Percentiles rank a stretch among this genome's conserved stretches.
Evolutionary conservation across 768 basidiomycete genomes (phyloP).

Genomic region (Tulasnella sp.): DNA sequence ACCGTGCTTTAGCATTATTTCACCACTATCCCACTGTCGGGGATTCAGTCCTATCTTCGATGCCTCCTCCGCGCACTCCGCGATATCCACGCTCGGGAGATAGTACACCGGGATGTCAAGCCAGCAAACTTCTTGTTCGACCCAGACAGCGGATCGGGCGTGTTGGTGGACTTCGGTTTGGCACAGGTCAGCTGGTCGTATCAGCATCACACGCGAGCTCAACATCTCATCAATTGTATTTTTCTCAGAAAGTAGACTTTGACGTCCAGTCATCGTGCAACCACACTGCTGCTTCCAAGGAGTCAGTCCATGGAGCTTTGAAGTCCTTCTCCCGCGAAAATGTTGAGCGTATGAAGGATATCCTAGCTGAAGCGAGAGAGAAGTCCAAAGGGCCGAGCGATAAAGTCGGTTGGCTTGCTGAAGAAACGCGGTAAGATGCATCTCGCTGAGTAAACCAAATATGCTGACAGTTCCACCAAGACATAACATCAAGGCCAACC

Average conservation of each 20-base stretch:
- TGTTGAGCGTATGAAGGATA: slow-evolving; percentile 38
- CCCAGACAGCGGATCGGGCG: slow-evolving; percentile 68
- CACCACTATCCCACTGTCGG: slow-evolving; percentile 54
- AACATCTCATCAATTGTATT: slow-evolving; percentile 36
- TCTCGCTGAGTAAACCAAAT: too few species aligned
- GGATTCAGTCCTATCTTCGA: slow-evolving; percentile 77
- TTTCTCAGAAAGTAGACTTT: slow-evolving; percentile 12
- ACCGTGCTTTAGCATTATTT: slow-evolving; percentile 48
- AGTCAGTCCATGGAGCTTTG: slow-evolving; percentile 59
- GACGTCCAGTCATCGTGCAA: slow-evolving; percentile 39
- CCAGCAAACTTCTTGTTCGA: slow-evolving; percentile 97
- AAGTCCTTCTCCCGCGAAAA: slow-evolving; percentile 34
- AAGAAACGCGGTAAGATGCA: slow-evolving; percentile 50
- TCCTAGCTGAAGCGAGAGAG: slow-evolving; percentile 48
- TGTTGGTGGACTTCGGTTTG: slow-evolving; percentile 88
- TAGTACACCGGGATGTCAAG: slow-evolving; percentile 96
- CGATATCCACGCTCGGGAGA: slow-evolving; percentile 73
- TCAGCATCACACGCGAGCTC: neutral
- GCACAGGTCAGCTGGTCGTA: slow-evolving; percentile 57
- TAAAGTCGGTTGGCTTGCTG: slow-evolving; percentile 63
- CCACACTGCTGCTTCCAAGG: slow-evolving; percentile 54
- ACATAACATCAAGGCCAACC: slow-evolving; percentile 81
- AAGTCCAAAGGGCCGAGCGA: slow-evolving; percentile 43
- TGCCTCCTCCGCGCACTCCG: slow-evolving; percentile 84
- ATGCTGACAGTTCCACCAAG: slow-evolving; percentile 26